Base-by-base conservation (phyloP, 169 alveolate genomes). In the Babesia gibsoni region DNA sequence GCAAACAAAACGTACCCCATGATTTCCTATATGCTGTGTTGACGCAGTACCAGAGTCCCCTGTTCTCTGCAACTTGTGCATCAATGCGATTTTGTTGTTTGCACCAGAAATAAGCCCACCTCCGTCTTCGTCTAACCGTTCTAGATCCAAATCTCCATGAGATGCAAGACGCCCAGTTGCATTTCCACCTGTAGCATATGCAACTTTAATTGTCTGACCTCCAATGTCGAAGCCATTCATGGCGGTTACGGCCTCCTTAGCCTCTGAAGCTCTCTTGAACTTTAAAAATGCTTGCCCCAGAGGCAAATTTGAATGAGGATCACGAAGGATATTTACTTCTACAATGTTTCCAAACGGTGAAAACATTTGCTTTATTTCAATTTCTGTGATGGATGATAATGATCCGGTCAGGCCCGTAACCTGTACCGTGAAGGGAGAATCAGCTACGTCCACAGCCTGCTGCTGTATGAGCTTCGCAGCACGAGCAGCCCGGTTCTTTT, bases 401-500 rank as follows among this genome's bases (percentile, higher is more conserved):
- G 88, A 82, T 22, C 95, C 99, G 52, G 93, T 90, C 49, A 97
- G 85, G 18, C 98, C 98, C 30, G 97, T 96, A 18, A 96, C 96
- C 67, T 88, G 93, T 32, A 97, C 88, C 74, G 89, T 73, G 73
- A 90, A 77, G 32, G 97, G 97, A n/a, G 85, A 91, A 82, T 90
- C 94, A 36, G 90, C 91, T 16, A 92, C 97, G 73, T 91, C 92
- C 68, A 91, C 87, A 9, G 86, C 69, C 37, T 83, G 90, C 42
- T 73, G 88, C 69, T 73, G 94, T 22, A 57, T 83, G 46, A 80
- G 89, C 82, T 94, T 96, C 22, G 96, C 95, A 0, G 98, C 98
- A 37, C 91, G 89, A 7, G 99, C 99, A 33, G 98, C 98, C 57
- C 99, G 88, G 84, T 97, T 97, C 84, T 96, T 97, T 83, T 97